Percentiles rank a stretch among this genome's conserved stretches.
Evolutionary conservation across 768 basidiomycete species (phyloP).

Genomic region (Tulasnella sp.): DNA sequence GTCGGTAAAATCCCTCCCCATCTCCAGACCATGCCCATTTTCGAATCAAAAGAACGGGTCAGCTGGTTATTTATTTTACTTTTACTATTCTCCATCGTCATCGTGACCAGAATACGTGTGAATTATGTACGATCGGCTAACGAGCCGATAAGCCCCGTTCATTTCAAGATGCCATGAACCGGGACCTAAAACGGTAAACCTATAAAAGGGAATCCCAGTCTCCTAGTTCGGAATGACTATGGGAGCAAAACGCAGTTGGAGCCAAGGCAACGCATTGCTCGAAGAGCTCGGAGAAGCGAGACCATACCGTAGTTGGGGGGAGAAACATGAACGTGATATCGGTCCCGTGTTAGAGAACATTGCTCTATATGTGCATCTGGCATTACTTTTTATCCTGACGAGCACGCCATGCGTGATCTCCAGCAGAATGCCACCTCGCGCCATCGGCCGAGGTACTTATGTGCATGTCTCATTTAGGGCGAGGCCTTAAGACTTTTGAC

Average conservation of each 20-base stretch:
- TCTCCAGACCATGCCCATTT: too few species aligned
- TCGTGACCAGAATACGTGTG: background rate
- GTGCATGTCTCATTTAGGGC: too few species aligned
- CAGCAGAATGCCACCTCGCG: background rate
- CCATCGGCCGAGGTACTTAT: constrained; percentile 5
- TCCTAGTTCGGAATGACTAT: background rate
- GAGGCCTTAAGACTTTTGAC: background rate
- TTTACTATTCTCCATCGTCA: too few species aligned
- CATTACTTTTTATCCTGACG: background rate
- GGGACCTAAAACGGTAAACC: constrained; percentile 1
- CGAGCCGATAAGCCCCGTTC: background rate
- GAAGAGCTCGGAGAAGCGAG: too few species aligned
- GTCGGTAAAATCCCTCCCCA: background rate
- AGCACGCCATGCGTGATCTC: too few species aligned
- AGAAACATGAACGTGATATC: background rate
- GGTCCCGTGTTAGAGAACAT: too few species aligned
- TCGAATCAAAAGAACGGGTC: too few species aligned
- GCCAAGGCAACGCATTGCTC: background rate
- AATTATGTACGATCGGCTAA: background rate
- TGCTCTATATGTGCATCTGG: background rate
- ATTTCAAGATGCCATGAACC: background rate
- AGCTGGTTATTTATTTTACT: background rate
- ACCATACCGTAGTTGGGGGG: background rate
- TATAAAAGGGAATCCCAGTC: background rate
- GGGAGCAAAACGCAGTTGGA: too few species aligned